These are phyloP conservation scores for Podila epicladia DNA, from an alignment of 192 early-diverging fungal species.

Conservation along the genomic window DNA sequence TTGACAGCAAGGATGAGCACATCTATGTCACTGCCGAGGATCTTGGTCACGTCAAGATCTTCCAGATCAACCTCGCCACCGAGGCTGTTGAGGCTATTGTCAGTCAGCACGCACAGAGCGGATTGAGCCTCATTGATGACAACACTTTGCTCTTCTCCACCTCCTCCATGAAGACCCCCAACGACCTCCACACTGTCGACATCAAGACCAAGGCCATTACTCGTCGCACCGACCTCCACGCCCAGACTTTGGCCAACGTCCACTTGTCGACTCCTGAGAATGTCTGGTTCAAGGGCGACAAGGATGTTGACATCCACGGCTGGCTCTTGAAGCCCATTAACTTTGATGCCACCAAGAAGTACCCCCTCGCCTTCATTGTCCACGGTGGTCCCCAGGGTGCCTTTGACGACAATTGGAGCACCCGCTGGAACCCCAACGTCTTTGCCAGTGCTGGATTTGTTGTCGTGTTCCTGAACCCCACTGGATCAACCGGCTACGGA, in stretches of 20 bases:
- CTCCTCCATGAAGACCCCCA: conserved; percentile 56
- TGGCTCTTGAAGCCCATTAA: conserved; percentile 72
- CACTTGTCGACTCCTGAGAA: conserved; percentile 67
- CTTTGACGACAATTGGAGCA: conserved; percentile 71
- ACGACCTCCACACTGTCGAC: conserved; percentile 45
- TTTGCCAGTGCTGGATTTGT: conserved; percentile 80
- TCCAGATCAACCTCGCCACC: conserved; percentile 64
- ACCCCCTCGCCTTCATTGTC: conserved; percentile 81
- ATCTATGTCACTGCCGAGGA: conserved; percentile 75
- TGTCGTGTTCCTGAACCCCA: conserved; percentile 77
- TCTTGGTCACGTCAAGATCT: conserved; percentile 71
- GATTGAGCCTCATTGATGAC: conserved; percentile 53
- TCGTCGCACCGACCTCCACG: conserved; percentile 60
- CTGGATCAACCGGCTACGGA: conserved; percentile 85
- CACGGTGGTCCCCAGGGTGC: conserved; percentile 87
- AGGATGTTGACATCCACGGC: conserved; percentile 65
- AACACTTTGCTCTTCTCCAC: conserved; percentile 57
- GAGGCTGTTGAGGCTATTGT: conserved; percentile 60
- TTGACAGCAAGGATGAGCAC: conserved; percentile 62
- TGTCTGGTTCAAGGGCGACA: conserved; percentile 74
- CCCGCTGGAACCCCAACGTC: conserved; percentile 79
- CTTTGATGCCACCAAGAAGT: conserved; percentile 66
- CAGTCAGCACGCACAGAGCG: conserved; percentile 55
- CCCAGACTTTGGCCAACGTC: conserved; percentile 45
- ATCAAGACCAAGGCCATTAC: conserved; percentile 35